Evolutionary conservation across 352 stramenopile genomes (phyloP).

Genomic region (Phytophthora sansomeana): DNA sequence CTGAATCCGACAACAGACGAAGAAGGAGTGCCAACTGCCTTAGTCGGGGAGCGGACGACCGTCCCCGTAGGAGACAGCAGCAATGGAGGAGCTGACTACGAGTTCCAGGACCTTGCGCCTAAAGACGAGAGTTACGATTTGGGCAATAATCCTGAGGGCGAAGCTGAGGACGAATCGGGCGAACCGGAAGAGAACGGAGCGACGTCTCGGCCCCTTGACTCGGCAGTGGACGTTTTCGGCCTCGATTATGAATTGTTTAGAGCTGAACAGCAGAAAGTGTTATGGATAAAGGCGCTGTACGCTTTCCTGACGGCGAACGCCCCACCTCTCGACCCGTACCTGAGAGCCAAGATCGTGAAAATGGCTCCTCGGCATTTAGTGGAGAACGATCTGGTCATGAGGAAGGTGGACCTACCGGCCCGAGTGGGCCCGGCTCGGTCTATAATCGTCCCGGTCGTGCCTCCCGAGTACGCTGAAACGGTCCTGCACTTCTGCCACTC

Average conservation of each 20-base stretch:
- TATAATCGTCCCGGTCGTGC: neutral
- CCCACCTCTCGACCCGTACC: neutral
- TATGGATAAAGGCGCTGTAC: neutral
- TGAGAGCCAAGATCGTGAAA: neutral
- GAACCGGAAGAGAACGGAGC: neutral
- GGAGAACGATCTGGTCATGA: neutral
- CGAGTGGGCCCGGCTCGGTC: neutral
- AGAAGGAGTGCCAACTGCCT: too few relatives aligned
- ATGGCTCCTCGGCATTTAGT: neutral
- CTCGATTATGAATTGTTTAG: neutral
- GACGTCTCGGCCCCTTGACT: neutral
- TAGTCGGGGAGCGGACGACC: too few relatives aligned
- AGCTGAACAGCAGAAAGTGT: neutral
- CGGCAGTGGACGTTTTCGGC: neutral
- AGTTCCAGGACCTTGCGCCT: too few relatives aligned
- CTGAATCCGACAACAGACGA: too few relatives aligned
- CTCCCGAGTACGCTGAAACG: neutral
- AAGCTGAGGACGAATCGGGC: too few relatives aligned
- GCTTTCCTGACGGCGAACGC: neutral
- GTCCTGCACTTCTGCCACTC: slow-evolving; percentile 12
- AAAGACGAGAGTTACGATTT: too few relatives aligned
- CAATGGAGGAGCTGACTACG: too few relatives aligned
- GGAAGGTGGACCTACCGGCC: neutral
- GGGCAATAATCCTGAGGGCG: too few relatives aligned
- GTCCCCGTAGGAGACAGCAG: too few relatives aligned